Evolutionary conservation across 2,329 filamentous ascomycete genomes (phyloP).

Genomic region (Venturia effusa): DNA sequence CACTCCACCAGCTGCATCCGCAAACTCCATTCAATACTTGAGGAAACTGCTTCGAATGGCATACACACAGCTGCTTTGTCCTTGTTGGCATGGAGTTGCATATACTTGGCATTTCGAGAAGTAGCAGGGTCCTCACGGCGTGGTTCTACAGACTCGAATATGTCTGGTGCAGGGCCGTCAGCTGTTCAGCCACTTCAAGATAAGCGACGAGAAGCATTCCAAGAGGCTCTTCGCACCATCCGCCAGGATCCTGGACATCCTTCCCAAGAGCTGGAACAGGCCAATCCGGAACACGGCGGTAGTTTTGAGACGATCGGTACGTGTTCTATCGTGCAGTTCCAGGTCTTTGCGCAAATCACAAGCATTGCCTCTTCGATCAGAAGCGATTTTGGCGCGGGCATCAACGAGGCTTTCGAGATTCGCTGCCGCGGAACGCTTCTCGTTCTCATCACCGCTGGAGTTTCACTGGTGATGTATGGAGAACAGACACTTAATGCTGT

Average conservation of each 20-base stretch:
- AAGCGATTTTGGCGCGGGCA: not conserved
- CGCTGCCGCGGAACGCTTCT: not conserved
- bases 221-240: not conserved
- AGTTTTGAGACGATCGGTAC: not conserved
- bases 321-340: not conserved
- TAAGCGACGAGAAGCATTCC: not conserved
- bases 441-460: not conserved
- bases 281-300: not conserved
- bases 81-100: constrained; percentile 70
- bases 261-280: constrained; percentile 2
- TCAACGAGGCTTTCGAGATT: not conserved
- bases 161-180: not conserved
- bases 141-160: constrained; percentile 2
- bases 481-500: constrained; percentile 5
- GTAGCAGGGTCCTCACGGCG: not conserved
- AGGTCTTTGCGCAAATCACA: constrained; percentile 4
- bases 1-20: constrained; percentile 59
- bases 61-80: constrained; percentile 59
- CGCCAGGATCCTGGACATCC: not conserved
- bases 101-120: constrained; percentile 27
- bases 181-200: not conserved
- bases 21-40: constrained; percentile 61
- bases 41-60: constrained; percentile 45
- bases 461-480: constrained; percentile 4
- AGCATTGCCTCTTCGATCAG: not conserved